Evolutionary conservation across 441 rosid genomes (phyloP), one percentile per base, ranked within the genome.

Genomic region (Euphorbia celastroides): DNA sequence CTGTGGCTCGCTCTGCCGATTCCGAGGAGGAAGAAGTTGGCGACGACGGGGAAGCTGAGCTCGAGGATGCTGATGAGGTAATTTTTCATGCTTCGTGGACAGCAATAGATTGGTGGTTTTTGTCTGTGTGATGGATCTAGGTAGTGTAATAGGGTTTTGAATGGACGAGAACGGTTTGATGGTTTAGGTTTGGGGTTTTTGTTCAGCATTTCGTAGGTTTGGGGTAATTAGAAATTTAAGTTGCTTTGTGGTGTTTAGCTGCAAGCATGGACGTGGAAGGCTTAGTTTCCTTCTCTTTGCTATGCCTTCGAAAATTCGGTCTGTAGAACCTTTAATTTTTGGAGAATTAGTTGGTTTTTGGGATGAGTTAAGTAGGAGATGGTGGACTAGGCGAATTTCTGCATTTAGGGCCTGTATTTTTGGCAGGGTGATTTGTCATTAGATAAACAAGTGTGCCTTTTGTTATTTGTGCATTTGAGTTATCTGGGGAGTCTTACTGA

Each of bases 1-100:
- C 98, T 62, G 98, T 94, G n/a, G 97, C 91, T 77, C 97, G 94
- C 68, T 76, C 94, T 25, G 96, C 86, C 2, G 88, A 68, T 31
- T 82, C 88, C 36, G 90, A 83, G 14, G 91, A 84, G 1, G 89
- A 82, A 7, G 88, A 85, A 13, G 83, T 77, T 7, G 59, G 67
- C 0, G 76, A 74, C 2, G 81, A 76, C 6, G 83, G 31, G 27
- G 67, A 34, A 20, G 75, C 66, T 16, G 84, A 77, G 3, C 82
- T 26, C 16, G 86, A 86, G 2, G 92, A 84, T 0, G 85, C 51
- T 17, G 90, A 87, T 11, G 88, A 82, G 82, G 92, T 86, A 26
- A 14, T 31, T 55, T 51, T 61, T 16, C 9, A 7, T 2, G 9
- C 17, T 19, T 9, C 60, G 17, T 51, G 14, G 32, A 1, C 12